phyloP scores from a whole-genome alignment of 1,284 basidiomycete species.

The Tilletia setariae region DNA sequence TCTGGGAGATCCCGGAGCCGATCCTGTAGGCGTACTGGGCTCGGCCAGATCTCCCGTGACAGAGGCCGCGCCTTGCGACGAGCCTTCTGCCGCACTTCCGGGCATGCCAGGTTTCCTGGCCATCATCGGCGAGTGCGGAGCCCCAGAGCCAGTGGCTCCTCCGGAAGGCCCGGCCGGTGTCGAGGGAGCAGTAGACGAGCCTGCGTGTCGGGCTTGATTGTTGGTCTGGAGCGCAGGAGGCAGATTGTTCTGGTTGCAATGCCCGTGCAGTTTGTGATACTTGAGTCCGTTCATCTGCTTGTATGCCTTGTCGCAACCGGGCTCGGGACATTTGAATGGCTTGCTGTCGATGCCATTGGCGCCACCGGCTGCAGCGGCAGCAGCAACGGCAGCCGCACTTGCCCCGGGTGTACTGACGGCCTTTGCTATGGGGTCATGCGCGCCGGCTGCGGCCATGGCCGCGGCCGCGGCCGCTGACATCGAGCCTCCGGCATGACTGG shows the following conservation, averaged over 20 bases:
- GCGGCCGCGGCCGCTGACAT: background rate
- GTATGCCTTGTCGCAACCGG: slow-evolving; percentile 96
- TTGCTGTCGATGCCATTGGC: slow-evolving; percentile 59
- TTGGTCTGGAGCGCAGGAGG: slow-evolving; percentile 29
- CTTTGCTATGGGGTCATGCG: slow-evolving; percentile 22
- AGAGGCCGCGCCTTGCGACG: background rate
- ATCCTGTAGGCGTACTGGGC: background rate
- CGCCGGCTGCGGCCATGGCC: background rate
- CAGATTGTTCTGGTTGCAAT: slow-evolving; percentile 62
- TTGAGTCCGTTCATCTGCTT: slow-evolving; percentile 96
- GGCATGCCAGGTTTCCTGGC: background rate
- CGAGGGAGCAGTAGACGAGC: background rate
- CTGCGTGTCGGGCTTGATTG: background rate
- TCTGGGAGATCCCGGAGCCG: background rate
- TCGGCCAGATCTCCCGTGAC: background rate
- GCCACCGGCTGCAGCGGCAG: background rate
- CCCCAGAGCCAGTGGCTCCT: background rate
- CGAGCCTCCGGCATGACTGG: background rate
- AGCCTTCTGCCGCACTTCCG: background rate
- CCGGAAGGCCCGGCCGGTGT: background rate
- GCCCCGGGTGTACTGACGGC: background rate
- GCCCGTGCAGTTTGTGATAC: slow-evolving; percentile 91
- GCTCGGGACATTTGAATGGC: slow-evolving; percentile 93
- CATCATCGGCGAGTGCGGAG: no score
- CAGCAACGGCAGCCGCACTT: background rate